Percentiles rank a stretch among this genome's conserved stretches.
Conservation (phyloP, 2,329 filamentous ascomycete species). For the Pyrenochaeta sp. region DNA sequence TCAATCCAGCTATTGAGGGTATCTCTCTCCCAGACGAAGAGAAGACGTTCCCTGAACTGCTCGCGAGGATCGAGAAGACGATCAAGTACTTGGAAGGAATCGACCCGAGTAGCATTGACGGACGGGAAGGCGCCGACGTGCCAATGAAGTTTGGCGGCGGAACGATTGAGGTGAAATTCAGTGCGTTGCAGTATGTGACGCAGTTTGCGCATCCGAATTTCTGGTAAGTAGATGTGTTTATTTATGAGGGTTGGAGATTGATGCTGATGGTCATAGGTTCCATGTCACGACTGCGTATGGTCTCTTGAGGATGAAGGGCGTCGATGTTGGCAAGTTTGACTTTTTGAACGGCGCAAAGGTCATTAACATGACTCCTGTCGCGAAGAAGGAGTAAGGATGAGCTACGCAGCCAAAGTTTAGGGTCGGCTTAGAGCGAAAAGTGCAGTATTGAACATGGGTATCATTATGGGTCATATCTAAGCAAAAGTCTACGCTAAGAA, state of each 20-base stretch:
- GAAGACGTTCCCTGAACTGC: slow-evolving; percentile 60
- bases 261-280: slow-evolving; percentile 54
- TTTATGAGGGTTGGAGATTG: background rate
- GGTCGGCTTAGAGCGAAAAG: background rate
- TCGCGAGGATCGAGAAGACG: slow-evolving; percentile 58
- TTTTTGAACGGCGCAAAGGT: slow-evolving; percentile 53
- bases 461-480: background rate
- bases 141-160: slow-evolving; percentile 35
- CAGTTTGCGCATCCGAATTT: slow-evolving; percentile 66
- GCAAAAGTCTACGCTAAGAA: background rate
- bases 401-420: background rate
- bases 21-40: slow-evolving; percentile 53
- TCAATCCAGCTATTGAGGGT: slow-evolving; percentile 46
- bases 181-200: slow-evolving; percentile 57
- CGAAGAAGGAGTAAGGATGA: background rate
- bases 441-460: background rate
- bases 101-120: slow-evolving; percentile 54
- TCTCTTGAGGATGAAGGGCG: slow-evolving; percentile 68
- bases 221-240: slow-evolving; percentile 43
- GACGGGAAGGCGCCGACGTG: slow-evolving; percentile 53
- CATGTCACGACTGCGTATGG: slow-evolving; percentile 67
- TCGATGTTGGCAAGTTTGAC: slow-evolving; percentile 68
- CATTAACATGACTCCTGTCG: slow-evolving; percentile 1
- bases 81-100: slow-evolving; percentile 57
- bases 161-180: slow-evolving; percentile 51